phyloP scores from a whole-genome alignment of 176 grass and related monocot species.

The Paspalum vaginatum region DNA sequence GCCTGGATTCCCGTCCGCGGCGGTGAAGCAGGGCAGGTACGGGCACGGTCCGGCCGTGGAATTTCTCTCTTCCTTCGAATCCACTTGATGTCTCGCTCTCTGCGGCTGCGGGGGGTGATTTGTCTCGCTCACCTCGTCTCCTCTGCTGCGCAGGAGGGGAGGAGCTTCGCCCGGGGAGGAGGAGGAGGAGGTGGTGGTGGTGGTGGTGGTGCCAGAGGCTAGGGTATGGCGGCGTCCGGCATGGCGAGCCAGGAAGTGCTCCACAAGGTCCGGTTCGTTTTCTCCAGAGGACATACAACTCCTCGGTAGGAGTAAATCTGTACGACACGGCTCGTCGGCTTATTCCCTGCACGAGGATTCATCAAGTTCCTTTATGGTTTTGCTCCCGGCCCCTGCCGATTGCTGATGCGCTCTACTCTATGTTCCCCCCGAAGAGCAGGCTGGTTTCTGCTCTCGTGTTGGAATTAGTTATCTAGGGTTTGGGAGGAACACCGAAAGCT shows the following conservation, averaged over 20 bases:
- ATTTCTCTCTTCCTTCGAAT: background rate
- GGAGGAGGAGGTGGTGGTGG: background rate
- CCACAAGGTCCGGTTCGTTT: slow-evolving; percentile 62
- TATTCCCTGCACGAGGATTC: background rate
- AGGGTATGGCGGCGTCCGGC: slow-evolving; percentile 33
- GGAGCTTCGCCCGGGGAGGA: background rate
- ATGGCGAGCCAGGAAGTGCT: slow-evolving; percentile 65
- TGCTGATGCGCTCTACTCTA: background rate
- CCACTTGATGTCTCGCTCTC: background rate
- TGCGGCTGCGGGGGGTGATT: background rate
- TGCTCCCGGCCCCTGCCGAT: background rate
- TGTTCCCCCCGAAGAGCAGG: background rate
- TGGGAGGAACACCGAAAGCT: background rate
- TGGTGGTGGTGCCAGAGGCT: background rate
- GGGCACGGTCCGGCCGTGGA: background rate
- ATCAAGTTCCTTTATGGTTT: background rate
- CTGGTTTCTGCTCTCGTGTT: background rate
- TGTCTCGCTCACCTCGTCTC: background rate
- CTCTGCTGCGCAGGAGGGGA: slow-evolving; percentile 2
- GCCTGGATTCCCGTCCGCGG: background rate
- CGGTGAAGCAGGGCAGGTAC: slow-evolving; percentile 3
- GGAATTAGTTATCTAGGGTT: slow-evolving; percentile 37
- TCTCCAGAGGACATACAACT: slow-evolving; percentile 57
- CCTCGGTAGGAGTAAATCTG: slow-evolving; percentile 37
- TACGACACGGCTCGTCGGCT: background rate